Base-by-base conservation (phyloP, 129 eudicot species). In the Deinandra increscens region DNA sequence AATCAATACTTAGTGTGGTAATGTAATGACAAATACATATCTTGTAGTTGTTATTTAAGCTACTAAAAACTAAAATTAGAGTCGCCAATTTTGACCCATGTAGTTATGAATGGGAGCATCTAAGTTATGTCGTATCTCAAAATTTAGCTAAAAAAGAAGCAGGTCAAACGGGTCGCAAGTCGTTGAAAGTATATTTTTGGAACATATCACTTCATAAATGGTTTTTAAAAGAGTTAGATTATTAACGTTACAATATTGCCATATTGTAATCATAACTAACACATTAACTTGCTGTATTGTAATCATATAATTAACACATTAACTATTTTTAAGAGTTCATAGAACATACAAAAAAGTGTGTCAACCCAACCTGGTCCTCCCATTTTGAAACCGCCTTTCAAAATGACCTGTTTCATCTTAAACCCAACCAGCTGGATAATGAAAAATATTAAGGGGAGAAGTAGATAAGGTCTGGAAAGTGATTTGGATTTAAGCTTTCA, bases 11-110 rank as follows among this genome's bases (percentile, higher is more conserved):
- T 51, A 12, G 36, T 39, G 45, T 50, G 62, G 62, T 49, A 34
- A 50, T 9, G 17, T 55, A 34, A 26, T 58, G 10, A 58, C 17
- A 55, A 55, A 58, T 55, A 58, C 55, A 58, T 68, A 68, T 50
- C 34, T 38, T 26, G 39, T 36, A 36, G 39, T 36, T 59, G 17
- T 49, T 59, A 15, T 44, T 68, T 68, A 33, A 10, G 37, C 9
- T 23, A 22, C 0, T 43, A 26, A 12, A 55, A 55, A 23, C n/a
- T 23, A 9, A 55, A 55, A 22, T 17, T 22, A 55, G 38, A 23
- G 62, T 0, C 4, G 11, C 1, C 7, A 55, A 1, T 48, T 55
- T 55, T 11, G 1, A 19, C n/a, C 6, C 15, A 22, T 26, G 26
- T 29, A 23, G 31, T 51, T 51, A 8, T 48, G 20, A 53, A 53